Evolutionary conservation across 441 rosid genomes (phyloP), one percentile per base, ranked within the genome.

Genomic region (Manihot esculenta): DNA sequence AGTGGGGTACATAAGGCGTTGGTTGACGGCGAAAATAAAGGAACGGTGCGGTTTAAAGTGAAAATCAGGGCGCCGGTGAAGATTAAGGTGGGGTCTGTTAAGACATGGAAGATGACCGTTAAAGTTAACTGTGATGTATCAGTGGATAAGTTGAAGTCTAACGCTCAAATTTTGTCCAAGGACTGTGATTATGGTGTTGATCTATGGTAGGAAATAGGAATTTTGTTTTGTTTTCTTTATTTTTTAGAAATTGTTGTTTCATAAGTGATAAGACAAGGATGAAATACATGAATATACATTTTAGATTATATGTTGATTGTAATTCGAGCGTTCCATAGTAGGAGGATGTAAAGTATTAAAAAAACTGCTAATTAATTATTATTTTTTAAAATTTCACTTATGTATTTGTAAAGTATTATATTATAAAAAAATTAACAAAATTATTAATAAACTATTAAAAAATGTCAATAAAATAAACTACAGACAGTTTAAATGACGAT

Each of bases 41-140:
- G 84, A 61, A 69, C 74, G 76, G 71, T 89, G 81, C 89, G 93
- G 82, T 78, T 94, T 72, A 75, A 24, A 9, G 1, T 94, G 82
- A 77, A 27, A 26, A 12, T 90, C 61, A 87, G 77, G 72, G 92
- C 79, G 3, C 92, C 94, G 14, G 89, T 89, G 10, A 90, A 74
- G 74, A 62, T 94, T 4, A 87, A 87, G 70, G 62, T 89, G n/a
- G 99, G 97, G 24, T 82, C 89, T n/a, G 82, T 90, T 20, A 92
- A 82, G 85, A 86, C 96, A 26, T 92, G 97, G 97, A 80, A 68
- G 74, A 76, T 94, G 5, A 80, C 84, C 42, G 90, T 85, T 48
- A 89, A 92, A 12, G 80, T 90, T 57, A 66, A 75, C 68, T 94
- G 99, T 49, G 87, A 87, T 48, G 61, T 92, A 72, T 84, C 87